Conservation (phyloP, 2,329 filamentous ascomycete species). For the Alternaria alternata region DNA sequence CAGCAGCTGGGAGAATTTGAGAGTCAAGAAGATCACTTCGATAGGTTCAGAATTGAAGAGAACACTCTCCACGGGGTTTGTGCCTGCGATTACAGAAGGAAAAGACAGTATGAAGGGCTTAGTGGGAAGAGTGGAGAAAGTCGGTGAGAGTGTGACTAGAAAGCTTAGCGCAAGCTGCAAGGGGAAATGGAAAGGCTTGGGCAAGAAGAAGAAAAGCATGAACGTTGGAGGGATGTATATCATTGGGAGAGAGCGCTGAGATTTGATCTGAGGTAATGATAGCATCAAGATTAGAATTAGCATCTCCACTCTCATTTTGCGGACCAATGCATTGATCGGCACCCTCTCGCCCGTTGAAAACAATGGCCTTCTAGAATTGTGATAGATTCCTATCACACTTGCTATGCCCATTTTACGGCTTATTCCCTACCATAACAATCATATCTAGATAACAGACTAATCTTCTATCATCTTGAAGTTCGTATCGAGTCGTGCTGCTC, state of each 20-base stretch:
- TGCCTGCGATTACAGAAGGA: not conserved
- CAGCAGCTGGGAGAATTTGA: not conserved
- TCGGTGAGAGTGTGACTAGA: not conserved
- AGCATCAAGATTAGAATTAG: not conserved
- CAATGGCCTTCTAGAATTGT: not conserved
- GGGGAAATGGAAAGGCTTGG: not conserved
- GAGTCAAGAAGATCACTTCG: not conserved
- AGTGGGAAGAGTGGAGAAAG: constrained; percentile 1
- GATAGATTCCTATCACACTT: not conserved
- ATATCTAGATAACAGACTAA: not conserved
- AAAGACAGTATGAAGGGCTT: not conserved
- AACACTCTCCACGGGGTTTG: not conserved
- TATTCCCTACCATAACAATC: not conserved
- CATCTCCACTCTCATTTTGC: too few species aligned
- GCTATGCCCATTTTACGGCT: not conserved
- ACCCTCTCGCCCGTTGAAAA: not conserved
- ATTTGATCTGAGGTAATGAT: not conserved
- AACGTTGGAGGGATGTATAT: not conserved
- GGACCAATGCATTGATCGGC: not conserved
- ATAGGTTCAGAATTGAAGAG: constrained; percentile 3
- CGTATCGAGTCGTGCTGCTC: not conserved
- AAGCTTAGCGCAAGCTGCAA: constrained; percentile 1
- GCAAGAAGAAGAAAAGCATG: not conserved
- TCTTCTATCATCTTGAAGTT: not conserved
- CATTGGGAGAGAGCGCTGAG: not conserved